Evolutionary conservation across 2,329 filamentous ascomycete species (phyloP).

Genomic region (Penicillium sp.): DNA sequence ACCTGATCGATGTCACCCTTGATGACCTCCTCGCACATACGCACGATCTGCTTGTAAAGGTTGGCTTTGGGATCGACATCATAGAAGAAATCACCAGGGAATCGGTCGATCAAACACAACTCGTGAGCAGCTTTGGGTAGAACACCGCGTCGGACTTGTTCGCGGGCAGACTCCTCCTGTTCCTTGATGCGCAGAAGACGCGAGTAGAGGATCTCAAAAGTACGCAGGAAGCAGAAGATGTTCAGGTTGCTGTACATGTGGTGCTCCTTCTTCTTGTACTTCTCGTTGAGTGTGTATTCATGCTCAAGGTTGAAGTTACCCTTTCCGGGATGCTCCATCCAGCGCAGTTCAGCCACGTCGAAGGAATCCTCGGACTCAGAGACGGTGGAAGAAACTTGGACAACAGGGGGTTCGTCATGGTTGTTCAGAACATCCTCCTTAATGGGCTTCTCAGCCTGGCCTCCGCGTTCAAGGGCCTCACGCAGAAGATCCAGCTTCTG

Average conservation of each 20-base stretch:
- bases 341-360: conserved; percentile 52
- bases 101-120: conserved; percentile 78
- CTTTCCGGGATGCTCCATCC: conserved; percentile 60
- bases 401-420: conserved; percentile 85
- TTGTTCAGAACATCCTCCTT: conserved; percentile 78
- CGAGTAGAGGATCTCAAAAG: conserved; percentile 87
- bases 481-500: conserved; percentile 77
- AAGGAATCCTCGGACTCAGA: conserved; percentile 56
- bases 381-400: conserved; percentile 40
- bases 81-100: conserved; percentile 70
- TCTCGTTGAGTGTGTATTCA: conserved; percentile 71
- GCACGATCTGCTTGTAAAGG: conserved; percentile 82
- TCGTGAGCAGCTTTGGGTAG: conserved; percentile 76
- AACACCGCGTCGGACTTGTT: conserved; percentile 70
- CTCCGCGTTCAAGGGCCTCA: conserved; percentile 77
- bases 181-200: conserved; percentile 81
- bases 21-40: conserved; percentile 83
- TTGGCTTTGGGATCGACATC: conserved; percentile 62
- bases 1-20: conserved; percentile 76
- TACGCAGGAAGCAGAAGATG: conserved; percentile 90
- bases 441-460: conserved; percentile 61
- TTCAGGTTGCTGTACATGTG: conserved; percentile 90
- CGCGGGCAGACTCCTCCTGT: conserved; percentile 68
- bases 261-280: conserved; percentile 76
- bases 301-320: conserved; percentile 59